A percentile compares a stretch with the other conserved stretches of the same genome.
Conservation (phyloP, 108 stramenopile species). For the Nitzschia sp. region DNA sequence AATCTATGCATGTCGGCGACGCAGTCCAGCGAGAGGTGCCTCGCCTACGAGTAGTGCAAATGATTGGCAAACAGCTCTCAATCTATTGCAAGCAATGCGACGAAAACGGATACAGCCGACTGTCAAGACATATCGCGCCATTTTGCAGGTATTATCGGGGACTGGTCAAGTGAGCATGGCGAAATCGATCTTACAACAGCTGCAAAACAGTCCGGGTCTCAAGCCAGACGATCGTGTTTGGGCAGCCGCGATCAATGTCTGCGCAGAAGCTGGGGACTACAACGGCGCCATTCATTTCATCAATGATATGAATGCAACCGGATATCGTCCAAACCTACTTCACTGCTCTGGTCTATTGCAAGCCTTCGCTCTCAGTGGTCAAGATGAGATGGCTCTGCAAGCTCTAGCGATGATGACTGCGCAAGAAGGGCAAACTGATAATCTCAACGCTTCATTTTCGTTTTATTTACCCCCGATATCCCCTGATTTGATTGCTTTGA, state of each 20-base stretch:
- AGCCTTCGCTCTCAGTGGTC: conserved; percentile 25
- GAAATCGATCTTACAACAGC: conserved; percentile 46
- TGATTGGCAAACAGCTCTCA: conserved; percentile 56
- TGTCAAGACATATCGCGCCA: conserved; percentile 42
- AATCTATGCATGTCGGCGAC: conserved; percentile 38
- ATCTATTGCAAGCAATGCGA: conserved; percentile 50
- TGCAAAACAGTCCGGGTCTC: conserved; percentile 6
- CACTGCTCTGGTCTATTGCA: conserved; percentile 33
- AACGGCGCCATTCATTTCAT: conserved; percentile 27
- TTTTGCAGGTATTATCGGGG: conserved; percentile 49
- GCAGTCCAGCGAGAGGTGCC: neutral
- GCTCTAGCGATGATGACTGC: conserved; percentile 28
- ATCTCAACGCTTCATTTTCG: neutral
- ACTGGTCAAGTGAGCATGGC: conserved; percentile 46
- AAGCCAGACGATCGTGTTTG: conserved; percentile 25
- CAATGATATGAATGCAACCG: conserved; percentile 26
- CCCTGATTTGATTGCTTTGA: conserved; percentile 41
- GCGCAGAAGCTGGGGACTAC: conserved; percentile 40
- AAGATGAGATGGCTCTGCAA: conserved; percentile 22
- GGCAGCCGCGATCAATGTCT: conserved; percentile 38
- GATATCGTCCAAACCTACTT: conserved; percentile 8
- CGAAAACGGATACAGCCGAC: conserved; percentile 45
- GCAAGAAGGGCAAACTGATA: neutral
- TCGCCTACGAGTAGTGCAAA: neutral
- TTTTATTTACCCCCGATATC: conserved; percentile 12